Base-by-base conservation (phyloP, 2,329 filamentous ascomycete species). In the Penicillium sp. region DNA sequence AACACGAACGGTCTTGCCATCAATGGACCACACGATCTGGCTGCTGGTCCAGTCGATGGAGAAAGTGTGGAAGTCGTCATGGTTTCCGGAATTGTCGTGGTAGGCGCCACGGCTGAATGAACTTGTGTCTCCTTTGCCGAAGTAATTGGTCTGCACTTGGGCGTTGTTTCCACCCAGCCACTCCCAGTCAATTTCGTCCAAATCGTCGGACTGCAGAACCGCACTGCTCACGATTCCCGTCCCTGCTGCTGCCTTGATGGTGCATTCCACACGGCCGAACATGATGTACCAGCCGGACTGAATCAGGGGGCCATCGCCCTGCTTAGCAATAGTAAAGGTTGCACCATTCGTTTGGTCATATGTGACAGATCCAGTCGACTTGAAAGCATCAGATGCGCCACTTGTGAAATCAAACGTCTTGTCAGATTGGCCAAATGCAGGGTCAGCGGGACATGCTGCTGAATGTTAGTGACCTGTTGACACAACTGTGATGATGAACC, bases 161-260 rank as follows among this genome's bases (percentile, higher is more conserved):
- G 80, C 79, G 62, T 83, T 77, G 70, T 90, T 84, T 54, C 87
- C 86, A 57, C 94, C 94, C 25, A 99, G 84, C 91, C 92, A 97
- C 76, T 99, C 94, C 80, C 93, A 90, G 74, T 99, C 94, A 70
- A 99, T 96, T 79, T 99, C 94, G 75, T 99, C 94, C 44, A 97
- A 83, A 68, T 85, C 84, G 73, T 97, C 93, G 15, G 92, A 97
- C 76, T 96, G 88, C 63, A 99, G 80, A 9, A 99, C 91, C 13
- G 94, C 83, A 45, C 91, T 94, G 74, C 91, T 96, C 63, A 99
- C 92, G 67, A 99, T 97, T 58, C 94, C 94, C 10, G 85, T 87
- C 8, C 94, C 94, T 0, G 92, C 88, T 10, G 94, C 92, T 27
- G 91, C 87, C 76, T 93, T 92, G 79, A 97, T 83, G 33, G 85